Evolutionary conservation across 148 eudicot species (phyloP).

Genomic region (Arctostaphylos glauca): DNA sequence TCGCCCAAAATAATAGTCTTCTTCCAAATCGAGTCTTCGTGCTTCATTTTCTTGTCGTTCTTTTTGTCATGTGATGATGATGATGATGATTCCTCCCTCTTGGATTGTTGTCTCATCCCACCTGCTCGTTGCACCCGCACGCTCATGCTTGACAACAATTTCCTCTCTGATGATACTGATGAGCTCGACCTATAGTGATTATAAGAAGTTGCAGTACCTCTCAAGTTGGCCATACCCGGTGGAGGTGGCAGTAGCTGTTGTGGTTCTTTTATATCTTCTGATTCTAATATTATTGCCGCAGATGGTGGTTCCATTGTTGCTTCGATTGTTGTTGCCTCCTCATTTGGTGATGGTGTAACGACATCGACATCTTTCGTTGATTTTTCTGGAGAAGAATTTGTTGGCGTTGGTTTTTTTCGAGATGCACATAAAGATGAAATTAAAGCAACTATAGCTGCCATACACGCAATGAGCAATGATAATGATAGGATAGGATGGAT

Average conservation of each 20-base stretch:
- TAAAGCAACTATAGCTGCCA: conserved; percentile 35
- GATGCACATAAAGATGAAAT: conserved; percentile 32
- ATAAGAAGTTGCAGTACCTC: conserved; percentile 20
- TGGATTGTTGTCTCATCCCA: conserved; percentile 19
- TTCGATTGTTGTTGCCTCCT: background rate
- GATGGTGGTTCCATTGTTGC: background rate
- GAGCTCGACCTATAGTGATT: conserved; percentile 28
- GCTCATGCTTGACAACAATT: conserved; percentile 49
- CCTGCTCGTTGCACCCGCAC: conserved; percentile 28
- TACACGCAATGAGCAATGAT: conserved; percentile 30
- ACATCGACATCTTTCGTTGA: background rate
- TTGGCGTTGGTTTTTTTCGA: conserved; percentile 13
- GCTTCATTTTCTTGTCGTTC: conserved; percentile 33
- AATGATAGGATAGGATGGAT: conserved; percentile 30
- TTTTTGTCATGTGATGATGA: background rate
- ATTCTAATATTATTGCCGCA: background rate
- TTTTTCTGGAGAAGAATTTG: conserved; percentile 7
- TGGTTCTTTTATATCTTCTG: background rate
- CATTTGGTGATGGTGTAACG: background rate
- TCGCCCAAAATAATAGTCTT: conserved; percentile 73
- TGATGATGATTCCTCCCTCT: background rate
- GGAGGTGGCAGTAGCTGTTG: conserved; percentile 29
- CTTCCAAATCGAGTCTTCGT: conserved; percentile 65
- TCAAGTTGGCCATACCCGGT: conserved; percentile 32
- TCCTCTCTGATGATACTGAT: conserved; percentile 20